Conservation (phyloP, 768 basidiomycete genomes). For the Suillus brevipes region DNA sequence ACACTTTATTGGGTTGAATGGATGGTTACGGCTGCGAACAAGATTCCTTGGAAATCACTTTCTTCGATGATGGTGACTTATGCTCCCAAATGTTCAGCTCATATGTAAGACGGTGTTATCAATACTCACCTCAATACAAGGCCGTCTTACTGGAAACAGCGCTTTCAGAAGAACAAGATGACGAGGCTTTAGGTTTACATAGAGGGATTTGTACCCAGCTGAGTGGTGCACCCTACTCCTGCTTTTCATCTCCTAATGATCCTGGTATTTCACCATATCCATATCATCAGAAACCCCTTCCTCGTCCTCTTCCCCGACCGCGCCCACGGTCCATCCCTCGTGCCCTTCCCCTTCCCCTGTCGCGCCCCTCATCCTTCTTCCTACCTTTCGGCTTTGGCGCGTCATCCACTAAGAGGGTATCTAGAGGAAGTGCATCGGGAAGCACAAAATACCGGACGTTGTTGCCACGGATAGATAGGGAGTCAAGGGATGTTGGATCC, state of each 20-base stretch:
- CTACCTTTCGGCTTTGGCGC: slow-evolving; percentile 93
- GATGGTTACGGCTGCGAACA: not conserved
- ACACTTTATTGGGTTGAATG: not conserved
- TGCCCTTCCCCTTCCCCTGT: slow-evolving; percentile 60
- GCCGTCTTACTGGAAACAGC: not conserved
- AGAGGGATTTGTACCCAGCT: not conserved
- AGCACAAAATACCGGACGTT: slow-evolving; percentile 96
- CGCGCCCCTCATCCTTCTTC: slow-evolving; percentile 83
- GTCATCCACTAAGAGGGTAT: slow-evolving; percentile 96
- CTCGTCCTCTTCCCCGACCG: slow-evolving; percentile 53
- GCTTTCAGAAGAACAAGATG: not conserved
- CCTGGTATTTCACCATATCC: not conserved
- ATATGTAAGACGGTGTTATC: not conserved
- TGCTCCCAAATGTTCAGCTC: not conserved
- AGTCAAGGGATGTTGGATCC: slow-evolving; percentile 83
- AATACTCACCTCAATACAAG: not conserved
- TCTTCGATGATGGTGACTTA: not conserved
- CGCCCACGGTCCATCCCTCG: slow-evolving; percentile 51
- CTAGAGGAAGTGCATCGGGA: slow-evolving; percentile 95
- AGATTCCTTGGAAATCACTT: not conserved
- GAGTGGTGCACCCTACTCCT: not conserved
- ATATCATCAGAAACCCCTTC: slow-evolving; percentile 39
- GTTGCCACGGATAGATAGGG: slow-evolving; percentile 93
- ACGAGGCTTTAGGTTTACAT: not conserved
- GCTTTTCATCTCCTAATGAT: not conserved